phyloP scores from a whole-genome alignment of 345 rosid genomes.

The Heritiera littoralis region DNA sequence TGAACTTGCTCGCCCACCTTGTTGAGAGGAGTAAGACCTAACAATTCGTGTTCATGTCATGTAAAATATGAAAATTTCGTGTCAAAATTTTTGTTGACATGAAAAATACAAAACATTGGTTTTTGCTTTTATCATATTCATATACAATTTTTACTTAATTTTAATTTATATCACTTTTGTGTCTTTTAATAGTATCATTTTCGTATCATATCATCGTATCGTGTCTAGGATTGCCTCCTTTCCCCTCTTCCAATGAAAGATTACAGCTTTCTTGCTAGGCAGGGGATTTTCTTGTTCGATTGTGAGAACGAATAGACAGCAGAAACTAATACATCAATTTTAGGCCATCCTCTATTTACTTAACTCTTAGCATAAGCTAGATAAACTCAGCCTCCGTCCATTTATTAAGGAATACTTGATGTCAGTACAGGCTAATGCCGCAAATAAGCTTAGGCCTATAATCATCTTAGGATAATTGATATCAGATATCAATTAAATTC shows the following conservation, averaged over 20 bases:
- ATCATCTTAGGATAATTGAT: background rate
- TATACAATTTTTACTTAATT: too few species aligned
- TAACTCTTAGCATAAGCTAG: background rate
- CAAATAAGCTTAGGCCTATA: background rate
- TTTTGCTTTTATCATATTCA: too few species aligned
- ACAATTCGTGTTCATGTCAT: too few species aligned
- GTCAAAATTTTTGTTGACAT: too few species aligned
- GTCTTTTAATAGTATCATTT: too few species aligned
- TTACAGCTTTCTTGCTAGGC: background rate
- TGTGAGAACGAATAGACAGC: background rate
- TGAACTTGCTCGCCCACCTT: background rate
- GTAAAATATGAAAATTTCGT: too few species aligned
- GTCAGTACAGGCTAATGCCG: background rate
- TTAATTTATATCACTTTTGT: too few species aligned
- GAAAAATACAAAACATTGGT: too few species aligned
- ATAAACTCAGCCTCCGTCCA: background rate
- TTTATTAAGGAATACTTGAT: background rate
- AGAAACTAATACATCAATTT: background rate
- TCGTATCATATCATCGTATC: too few species aligned
- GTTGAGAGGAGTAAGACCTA: too few species aligned
- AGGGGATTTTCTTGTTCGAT: background rate
- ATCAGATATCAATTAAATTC: background rate
- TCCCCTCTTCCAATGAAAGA: background rate
- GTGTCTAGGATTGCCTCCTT: background rate
- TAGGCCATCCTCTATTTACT: too few species aligned